Conservation (phyloP, 495 filamentous ascomycete species). For the Platismatia glauca region DNA sequence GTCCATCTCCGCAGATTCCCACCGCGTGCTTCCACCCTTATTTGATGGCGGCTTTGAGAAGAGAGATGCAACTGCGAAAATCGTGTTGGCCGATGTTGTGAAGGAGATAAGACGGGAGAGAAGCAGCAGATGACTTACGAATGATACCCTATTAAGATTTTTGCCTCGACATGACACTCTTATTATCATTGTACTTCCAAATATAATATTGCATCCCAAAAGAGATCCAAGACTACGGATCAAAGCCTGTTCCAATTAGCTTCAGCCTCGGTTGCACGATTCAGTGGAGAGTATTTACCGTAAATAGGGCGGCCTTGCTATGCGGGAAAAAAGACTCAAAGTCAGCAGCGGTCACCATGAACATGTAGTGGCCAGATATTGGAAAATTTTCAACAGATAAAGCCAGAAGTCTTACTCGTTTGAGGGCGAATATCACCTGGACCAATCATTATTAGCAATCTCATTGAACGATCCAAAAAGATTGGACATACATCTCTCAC, state of each 20-base stretch:
- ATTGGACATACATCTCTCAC: constrained; percentile 49
- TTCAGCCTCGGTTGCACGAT: background rate
- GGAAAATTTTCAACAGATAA: background rate
- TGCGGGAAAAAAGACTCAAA: background rate
- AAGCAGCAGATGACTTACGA: constrained; percentile 27
- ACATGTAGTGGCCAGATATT: background rate
- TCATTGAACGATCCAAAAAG: background rate
- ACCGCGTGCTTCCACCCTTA: constrained; percentile 46
- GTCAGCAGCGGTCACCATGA: background rate
- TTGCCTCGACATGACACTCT: background rate
- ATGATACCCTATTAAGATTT: background rate
- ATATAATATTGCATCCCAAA: background rate
- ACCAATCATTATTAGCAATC: background rate
- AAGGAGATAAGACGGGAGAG: constrained; percentile 33
- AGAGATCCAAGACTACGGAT: background rate
- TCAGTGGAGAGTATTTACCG: constrained; percentile 18
- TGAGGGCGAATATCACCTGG: constrained; percentile 55
- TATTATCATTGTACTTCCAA: background rate
- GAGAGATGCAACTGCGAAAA: constrained; percentile 45
- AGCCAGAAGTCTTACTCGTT: constrained; percentile 30
- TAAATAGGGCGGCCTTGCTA: constrained; percentile 33
- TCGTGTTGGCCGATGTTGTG: constrained; percentile 41
- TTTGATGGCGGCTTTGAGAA: constrained; percentile 53
- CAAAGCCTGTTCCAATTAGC: background rate
- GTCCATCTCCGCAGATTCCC: constrained; percentile 34